phyloP scores from a whole-genome alignment of 805 yeast genomes.

The Isabelozyma pseudorhagii region DNA sequence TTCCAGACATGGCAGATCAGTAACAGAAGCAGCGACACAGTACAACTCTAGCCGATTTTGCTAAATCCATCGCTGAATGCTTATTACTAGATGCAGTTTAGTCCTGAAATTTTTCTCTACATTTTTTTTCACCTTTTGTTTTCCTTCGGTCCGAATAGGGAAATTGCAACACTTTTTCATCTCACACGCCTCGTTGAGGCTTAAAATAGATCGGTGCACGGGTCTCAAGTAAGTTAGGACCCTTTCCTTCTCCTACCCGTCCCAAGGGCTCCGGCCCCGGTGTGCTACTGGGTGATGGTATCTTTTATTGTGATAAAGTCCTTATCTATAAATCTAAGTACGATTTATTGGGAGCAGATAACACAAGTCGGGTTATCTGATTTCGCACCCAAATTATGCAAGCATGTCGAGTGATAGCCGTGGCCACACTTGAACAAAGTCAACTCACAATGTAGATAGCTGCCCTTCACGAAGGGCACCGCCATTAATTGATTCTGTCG shows the following conservation, averaged over 20 bases:
- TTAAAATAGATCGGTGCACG: neutral
- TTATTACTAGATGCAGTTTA: too few species aligned
- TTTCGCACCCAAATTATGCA: slow-evolving; percentile 38
- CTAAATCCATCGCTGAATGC: neutral
- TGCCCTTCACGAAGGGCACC: slow-evolving; percentile 3
- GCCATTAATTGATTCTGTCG: neutral
- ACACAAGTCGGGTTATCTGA: slow-evolving; percentile 16
- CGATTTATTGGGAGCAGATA: slow-evolving; percentile 10
- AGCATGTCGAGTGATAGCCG: slow-evolving; percentile 59
- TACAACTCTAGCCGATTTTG: neutral
- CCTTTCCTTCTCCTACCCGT: too few species aligned
- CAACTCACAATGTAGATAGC: slow-evolving; percentile 29
- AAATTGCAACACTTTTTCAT: neutral
- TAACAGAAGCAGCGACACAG: too few species aligned
- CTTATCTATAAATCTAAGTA: too few species aligned
- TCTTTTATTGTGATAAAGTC: too few species aligned
- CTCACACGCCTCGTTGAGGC: neutral
- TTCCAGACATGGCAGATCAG: too few species aligned
- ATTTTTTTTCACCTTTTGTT: neutral
- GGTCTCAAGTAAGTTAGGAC: neutral
- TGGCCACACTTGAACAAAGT: slow-evolving; percentile 64
- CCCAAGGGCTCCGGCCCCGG: too few species aligned
- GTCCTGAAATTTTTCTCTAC: neutral
- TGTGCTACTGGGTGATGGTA: too few species aligned
- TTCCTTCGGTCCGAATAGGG: neutral